phyloP scores from a whole-genome alignment of 345 rosid genomes.

The Fremontodendron californicum region DNA sequence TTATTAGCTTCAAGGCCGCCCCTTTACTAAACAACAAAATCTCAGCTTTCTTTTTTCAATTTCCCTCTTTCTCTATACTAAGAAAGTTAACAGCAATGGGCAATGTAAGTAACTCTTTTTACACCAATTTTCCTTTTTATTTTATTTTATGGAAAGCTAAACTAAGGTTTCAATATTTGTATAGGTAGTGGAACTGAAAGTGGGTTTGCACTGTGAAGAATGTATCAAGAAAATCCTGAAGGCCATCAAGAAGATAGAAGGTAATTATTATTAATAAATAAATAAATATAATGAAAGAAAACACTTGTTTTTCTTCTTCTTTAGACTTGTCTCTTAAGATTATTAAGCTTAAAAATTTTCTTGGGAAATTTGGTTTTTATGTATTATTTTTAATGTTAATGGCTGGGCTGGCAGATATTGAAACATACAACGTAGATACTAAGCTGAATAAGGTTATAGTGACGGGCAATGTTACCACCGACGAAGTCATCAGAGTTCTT shows the following conservation, averaged over 20 bases:
- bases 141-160: not conserved
- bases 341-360: not conserved
- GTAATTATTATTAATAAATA: not conserved
- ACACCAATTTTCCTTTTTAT: not conserved
- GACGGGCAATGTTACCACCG: slow-evolving; percentile 71
- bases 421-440: slow-evolving; percentile 72
- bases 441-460: slow-evolving; percentile 77
- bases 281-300: slow-evolving; percentile 29
- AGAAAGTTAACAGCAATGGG: slow-evolving; percentile 18
- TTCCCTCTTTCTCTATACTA: not conserved
- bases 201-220: slow-evolving; percentile 35
- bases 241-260: slow-evolving; percentile 74
- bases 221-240: slow-evolving; percentile 80
- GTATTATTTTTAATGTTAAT: not conserved
- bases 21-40: not conserved
- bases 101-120: slow-evolving; percentile 29
- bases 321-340: not conserved
- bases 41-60: not conserved
- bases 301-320: too few species aligned
- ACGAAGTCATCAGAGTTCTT: slow-evolving; percentile 67
- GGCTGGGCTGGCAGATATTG: slow-evolving; percentile 31
- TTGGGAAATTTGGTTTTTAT: not conserved
- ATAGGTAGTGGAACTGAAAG: slow-evolving; percentile 78
- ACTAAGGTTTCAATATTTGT: slow-evolving; percentile 14
- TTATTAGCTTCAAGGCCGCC: not conserved